Evolutionary conservation across 192 early-diverging fungal species (phyloP).

Genomic region (Linnemannia hyalina): DNA sequence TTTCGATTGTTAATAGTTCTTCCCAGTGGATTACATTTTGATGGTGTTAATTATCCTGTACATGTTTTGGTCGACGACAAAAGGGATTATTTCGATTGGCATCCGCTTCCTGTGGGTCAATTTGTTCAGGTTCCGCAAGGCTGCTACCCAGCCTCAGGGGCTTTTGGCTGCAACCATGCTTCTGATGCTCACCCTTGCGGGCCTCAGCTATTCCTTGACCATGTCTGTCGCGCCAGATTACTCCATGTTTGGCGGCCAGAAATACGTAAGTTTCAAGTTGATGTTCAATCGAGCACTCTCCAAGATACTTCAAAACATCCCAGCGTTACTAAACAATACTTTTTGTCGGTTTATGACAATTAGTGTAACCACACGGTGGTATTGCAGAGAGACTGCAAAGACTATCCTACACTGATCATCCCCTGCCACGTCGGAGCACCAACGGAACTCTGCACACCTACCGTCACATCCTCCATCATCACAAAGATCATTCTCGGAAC

Average conservation of each 20-base stretch:
- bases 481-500: constrained; percentile 62
- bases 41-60: constrained; percentile 66
- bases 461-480: constrained; percentile 64
- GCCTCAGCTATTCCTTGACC: constrained; percentile 67
- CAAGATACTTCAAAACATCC: background rate
- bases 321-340: background rate
- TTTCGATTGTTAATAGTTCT: constrained; percentile 38
- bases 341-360: background rate
- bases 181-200: constrained; percentile 66
- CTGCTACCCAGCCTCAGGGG: constrained; percentile 70
- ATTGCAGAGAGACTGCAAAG: constrained; percentile 59
- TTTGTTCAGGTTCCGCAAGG: constrained; percentile 62
- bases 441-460: constrained; percentile 68
- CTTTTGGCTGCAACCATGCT: constrained; percentile 65
- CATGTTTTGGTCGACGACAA: constrained; percentile 66
- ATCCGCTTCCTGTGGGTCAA: constrained; percentile 70
- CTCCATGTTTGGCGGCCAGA: constrained; percentile 72
- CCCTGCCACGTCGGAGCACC: constrained; percentile 70
- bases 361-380: constrained; percentile 68
- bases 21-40: constrained; percentile 69
- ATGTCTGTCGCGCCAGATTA: constrained; percentile 72
- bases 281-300: background rate
- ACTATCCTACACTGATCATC: constrained; percentile 64
- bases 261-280: constrained; percentile 59
- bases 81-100: constrained; percentile 66